Conservation (phyloP, 2,329 filamentous ascomycete genomes). For the Fusarium heterosporum region DNA sequence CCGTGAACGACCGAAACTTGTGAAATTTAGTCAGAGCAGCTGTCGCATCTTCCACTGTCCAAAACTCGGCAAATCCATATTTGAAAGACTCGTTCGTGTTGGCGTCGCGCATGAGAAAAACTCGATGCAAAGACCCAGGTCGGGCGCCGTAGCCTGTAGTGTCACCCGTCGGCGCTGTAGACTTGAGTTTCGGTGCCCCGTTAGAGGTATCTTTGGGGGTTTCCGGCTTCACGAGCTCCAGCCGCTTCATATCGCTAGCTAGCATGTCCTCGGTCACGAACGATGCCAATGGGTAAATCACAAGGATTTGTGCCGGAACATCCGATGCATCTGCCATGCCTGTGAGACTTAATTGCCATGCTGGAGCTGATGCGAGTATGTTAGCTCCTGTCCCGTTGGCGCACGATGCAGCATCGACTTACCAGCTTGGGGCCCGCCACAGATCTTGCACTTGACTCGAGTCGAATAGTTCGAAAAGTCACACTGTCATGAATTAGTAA, state of each 20-base stretch:
- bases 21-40: conserved; percentile 79
- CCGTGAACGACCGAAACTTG: conserved; percentile 79
- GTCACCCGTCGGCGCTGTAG: conserved; percentile 66
- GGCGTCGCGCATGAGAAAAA: conserved; percentile 81
- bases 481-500: conserved; percentile 49
- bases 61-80: conserved; percentile 88
- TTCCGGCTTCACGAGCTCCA: conserved; percentile 72
- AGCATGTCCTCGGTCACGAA: conserved; percentile 79
- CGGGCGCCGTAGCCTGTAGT: conserved; percentile 75
- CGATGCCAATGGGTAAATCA: conserved; percentile 77
- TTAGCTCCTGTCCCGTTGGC: background rate
- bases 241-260: conserved; percentile 77
- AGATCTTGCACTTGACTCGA: conserved; percentile 54
- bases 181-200: conserved; percentile 66
- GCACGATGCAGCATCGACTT: conserved; percentile 14
- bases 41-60: conserved; percentile 78
- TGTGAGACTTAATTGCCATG: conserved; percentile 56
- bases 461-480: conserved; percentile 56
- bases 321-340: conserved; percentile 64
- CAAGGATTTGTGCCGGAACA: conserved; percentile 78
- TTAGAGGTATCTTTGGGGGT: conserved; percentile 58
- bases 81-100: conserved; percentile 78
- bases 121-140: conserved; percentile 78
- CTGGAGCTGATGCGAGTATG: conserved; percentile 34
- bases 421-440: conserved; percentile 51